These are phyloP conservation scores for Vitis rotundifolia DNA, from an alignment of 164 flowering plant genomes.

Conservation along the genomic window DNA sequence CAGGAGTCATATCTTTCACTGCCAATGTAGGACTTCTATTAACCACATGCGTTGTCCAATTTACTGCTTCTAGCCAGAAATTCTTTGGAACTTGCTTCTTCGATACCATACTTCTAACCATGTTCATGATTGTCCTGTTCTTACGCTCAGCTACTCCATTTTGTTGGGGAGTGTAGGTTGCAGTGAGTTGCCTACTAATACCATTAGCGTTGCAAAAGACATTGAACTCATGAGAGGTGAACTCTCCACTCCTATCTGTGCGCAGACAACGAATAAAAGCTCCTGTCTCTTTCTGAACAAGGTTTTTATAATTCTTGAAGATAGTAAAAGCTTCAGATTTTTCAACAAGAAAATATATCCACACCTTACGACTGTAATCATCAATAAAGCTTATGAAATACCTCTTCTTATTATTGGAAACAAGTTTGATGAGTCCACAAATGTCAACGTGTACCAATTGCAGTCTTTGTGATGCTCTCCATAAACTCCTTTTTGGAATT, in stretches of 20 bases:
- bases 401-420: neutral
- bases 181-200: too few relatives aligned
- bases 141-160: too few relatives aligned
- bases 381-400: neutral
- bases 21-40: neutral
- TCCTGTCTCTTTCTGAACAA: neutral
- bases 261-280: neutral
- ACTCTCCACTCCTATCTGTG: neutral
- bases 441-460: conserved; percentile 15
- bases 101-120: neutral
- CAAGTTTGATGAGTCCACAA: conserved; percentile 12
- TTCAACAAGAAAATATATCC: neutral
- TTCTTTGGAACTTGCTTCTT: neutral
- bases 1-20: too few relatives aligned
- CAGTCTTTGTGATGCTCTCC: conserved; percentile 14
- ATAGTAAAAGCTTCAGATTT: neutral
- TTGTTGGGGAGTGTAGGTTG: too few relatives aligned
- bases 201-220: too few relatives aligned
- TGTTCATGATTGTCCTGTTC: too few relatives aligned
- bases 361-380: neutral
- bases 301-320: too few relatives aligned
- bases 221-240: neutral
- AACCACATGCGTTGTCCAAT: neutral
- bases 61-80: neutral
- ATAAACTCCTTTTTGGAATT: neutral